Conservation (phyloP, 192 early-diverging fungal genomes). For the Podochytrium sp. region DNA sequence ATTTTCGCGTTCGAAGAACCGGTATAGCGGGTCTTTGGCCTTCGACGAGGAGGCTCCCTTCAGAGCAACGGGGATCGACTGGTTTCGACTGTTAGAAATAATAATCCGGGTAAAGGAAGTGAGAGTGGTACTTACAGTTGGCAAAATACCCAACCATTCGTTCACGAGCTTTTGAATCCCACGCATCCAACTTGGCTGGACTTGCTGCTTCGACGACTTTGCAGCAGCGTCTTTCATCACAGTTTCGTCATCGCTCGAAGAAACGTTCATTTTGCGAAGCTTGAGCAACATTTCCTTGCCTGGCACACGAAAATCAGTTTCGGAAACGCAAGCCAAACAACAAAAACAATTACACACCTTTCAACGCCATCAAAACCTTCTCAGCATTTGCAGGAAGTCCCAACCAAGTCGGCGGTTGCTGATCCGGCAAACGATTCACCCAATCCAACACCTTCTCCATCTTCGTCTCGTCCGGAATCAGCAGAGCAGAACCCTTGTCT, state of each 20-base stretch:
- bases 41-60: conserved; percentile 33
- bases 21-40: conserved; percentile 71
- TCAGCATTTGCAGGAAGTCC: conserved; percentile 94
- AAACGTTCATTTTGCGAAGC: conserved; percentile 79
- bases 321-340: background rate
- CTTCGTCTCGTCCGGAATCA: conserved; percentile 85
- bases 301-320: conserved; percentile 33
- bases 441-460: conserved; percentile 87
- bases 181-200: conserved; percentile 81
- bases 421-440: conserved; percentile 84
- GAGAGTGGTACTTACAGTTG: conserved; percentile 38
- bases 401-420: conserved; percentile 96
- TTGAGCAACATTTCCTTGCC: conserved; percentile 78
- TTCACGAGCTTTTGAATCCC: conserved; percentile 53
- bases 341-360: conserved; percentile 58
- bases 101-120: background rate
- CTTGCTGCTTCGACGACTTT: conserved; percentile 16
- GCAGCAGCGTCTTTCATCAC: conserved; percentile 38
- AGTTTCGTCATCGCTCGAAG: conserved; percentile 82
- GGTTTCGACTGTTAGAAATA: too few relatives aligned
- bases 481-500: conserved; percentile 38
- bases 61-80: conserved; percentile 23
- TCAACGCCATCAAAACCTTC: conserved; percentile 79
- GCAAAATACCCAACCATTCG: conserved; percentile 66
- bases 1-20: conserved; percentile 85